Conservation (phyloP, 768 basidiomycete species). For the Hemileccinum rubropunctum region DNA sequence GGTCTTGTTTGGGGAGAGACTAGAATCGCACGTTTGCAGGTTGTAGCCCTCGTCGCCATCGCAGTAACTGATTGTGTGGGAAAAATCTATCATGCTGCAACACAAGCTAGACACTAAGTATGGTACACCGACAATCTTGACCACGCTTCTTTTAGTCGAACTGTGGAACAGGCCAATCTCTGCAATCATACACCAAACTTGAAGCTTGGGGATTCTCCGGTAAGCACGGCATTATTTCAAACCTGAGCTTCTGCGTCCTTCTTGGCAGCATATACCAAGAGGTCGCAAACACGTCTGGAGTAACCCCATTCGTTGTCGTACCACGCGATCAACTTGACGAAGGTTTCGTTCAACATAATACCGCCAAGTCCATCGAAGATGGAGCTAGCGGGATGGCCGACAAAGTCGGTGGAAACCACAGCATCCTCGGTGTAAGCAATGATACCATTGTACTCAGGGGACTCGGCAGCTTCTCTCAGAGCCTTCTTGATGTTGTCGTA, state of each 20-base stretch:
- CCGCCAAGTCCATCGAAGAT: constrained; percentile 95
- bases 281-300: constrained; percentile 89
- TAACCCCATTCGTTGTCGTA: constrained; percentile 97
- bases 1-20: no score
- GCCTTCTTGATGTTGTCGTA: constrained; percentile 92
- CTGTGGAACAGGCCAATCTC: neutral
- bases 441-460: constrained; percentile 62
- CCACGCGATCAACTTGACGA: constrained; percentile 96
- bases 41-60: no score
- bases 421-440: constrained; percentile 90
- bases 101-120: neutral
- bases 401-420: constrained; percentile 92
- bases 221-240: constrained; percentile 5
- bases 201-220: neutral
- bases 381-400: constrained; percentile 74
- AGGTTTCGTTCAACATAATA: constrained; percentile 87
- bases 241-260: constrained; percentile 48
- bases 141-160: neutral
- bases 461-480: constrained; percentile 75
- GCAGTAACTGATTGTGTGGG: neutral
- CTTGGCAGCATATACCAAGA: constrained; percentile 77
- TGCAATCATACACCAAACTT: constrained; percentile 15
- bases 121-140: constrained; percentile 12
- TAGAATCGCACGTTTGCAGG: no score
- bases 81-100: constrained; percentile 10